phyloP scores from a whole-genome alignment of 2,329 filamentous ascomycete species.

The Cercospora sp. region DNA sequence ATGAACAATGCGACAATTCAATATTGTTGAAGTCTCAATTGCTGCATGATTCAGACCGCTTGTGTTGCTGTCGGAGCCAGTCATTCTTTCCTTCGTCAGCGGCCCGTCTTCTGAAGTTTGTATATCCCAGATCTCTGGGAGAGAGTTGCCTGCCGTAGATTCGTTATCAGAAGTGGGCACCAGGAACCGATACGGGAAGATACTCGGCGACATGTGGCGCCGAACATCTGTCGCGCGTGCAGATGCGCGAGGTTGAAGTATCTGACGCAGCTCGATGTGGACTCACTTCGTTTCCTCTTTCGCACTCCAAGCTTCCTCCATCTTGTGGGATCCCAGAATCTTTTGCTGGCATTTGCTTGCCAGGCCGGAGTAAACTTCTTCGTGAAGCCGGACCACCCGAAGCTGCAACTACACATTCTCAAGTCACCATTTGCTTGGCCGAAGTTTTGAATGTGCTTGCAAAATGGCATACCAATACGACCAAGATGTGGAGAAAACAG shows the following conservation, averaged over 20 bases:
- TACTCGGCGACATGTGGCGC: slow-evolving; percentile 11
- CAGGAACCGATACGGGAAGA: background rate
- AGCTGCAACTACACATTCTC: background rate
- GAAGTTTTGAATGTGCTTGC: slow-evolving; percentile 1
- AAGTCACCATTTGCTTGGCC: slow-evolving; percentile 11
- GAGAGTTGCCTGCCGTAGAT: background rate
- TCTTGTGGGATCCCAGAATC: background rate
- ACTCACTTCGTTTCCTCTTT: background rate
- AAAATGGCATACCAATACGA: slow-evolving; percentile 19
- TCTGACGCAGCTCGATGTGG: background rate
- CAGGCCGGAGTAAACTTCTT: slow-evolving; percentile 27
- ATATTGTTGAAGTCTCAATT: background rate
- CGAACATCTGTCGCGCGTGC: background rate
- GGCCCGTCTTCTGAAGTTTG: background rate
- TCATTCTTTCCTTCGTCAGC: background rate
- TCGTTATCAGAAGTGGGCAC: background rate
- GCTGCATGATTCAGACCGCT: background rate
- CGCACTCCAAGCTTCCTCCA: background rate
- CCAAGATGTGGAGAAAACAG: slow-evolving; percentile 28
- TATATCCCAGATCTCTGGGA: background rate
- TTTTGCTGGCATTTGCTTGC: background rate
- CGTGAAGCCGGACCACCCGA: slow-evolving; percentile 23
- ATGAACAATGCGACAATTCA: background rate
- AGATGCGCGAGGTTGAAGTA: slow-evolving; percentile 2
- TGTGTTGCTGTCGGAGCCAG: background rate